Percentiles rank a stretch among this genome's conserved stretches.
phyloP scores from a whole-genome alignment of 2,329 filamentous ascomycete genomes.

The Pestalotiopsis sp. region DNA sequence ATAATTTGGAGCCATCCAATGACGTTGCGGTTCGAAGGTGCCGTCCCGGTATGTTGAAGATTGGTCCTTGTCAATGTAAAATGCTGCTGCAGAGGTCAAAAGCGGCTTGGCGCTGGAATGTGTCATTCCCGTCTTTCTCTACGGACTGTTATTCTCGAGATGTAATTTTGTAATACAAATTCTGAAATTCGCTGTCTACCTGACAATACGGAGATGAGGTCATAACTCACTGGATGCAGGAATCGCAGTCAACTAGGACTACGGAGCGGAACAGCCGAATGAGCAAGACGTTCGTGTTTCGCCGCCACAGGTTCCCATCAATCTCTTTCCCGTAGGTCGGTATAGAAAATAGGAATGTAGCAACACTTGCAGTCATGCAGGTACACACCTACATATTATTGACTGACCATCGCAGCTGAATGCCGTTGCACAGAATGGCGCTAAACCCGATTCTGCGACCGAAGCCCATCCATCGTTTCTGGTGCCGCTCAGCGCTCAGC shows the following conservation, averaged over 20 bases:
- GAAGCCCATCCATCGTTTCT: slow-evolving; percentile 7
- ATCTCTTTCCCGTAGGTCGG: background rate
- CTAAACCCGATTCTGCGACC: slow-evolving; percentile 21
- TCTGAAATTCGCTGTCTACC: no score
- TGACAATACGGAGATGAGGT: no score
- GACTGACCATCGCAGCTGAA: background rate
- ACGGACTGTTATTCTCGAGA: no score
- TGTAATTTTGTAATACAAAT: no score
- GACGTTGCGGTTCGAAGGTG: no score
- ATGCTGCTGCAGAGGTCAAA: no score
- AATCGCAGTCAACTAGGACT: background rate
- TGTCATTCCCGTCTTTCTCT: no score
- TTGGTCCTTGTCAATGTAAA: no score
- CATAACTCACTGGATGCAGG: background rate
- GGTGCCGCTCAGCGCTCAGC: background rate
- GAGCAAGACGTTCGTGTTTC: background rate
- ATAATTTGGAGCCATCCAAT: no score
- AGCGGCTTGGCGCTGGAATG: no score
- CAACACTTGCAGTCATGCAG: background rate
- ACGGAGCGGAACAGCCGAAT: background rate
- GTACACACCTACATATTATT: background rate
- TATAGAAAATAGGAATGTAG: background rate
- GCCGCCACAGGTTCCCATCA: background rate
- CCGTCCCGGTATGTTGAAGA: no score
- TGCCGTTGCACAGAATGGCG: background rate